These are phyloP conservation scores for Guillardia theta DNA, from an alignment of 78 protist genomes.

Conservation along the genomic window DNA sequence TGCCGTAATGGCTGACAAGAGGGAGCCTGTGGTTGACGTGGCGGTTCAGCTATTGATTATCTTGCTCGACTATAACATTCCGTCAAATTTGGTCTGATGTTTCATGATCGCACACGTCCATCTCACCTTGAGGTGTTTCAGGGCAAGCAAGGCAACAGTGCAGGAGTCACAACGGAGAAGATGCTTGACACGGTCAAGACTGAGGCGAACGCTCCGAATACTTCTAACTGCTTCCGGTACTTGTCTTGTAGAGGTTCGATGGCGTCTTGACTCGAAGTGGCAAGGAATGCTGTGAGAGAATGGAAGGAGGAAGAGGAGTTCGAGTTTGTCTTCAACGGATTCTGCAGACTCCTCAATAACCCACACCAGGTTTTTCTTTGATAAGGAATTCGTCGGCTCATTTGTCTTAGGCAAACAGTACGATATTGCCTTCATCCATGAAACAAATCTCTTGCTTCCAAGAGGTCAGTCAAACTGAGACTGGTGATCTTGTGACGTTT, in stretches of 20 bases:
- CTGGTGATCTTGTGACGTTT: not conserved
- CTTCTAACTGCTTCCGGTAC: not conserved
- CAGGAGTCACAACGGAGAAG: not conserved
- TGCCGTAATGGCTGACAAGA: not conserved
- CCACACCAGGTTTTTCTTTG: not conserved
- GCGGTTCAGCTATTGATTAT: not conserved
- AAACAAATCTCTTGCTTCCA: conserved; percentile 38
- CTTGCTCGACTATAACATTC: not conserved
- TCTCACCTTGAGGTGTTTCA: too few species aligned
- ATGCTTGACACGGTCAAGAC: not conserved
- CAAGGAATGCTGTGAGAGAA: not conserved
- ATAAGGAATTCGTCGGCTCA: not conserved
- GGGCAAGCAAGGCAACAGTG: too few species aligned
- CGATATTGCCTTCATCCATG: conserved; percentile 21
- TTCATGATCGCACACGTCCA: too few species aligned
- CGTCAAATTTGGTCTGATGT: not conserved
- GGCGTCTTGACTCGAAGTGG: too few species aligned
- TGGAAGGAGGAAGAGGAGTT: not conserved
- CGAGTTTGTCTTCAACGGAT: not conserved
- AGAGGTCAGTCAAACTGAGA: not conserved
- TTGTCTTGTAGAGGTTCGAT: too few species aligned
- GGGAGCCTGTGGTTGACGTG: not conserved
- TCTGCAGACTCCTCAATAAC: conserved; percentile 16
- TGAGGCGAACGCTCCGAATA: not conserved
- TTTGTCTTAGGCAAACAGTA: conserved; percentile 4